These are phyloP conservation scores for Solanum medicagineum DNA, from an alignment of 257 asterid genomes.

Conservation along the genomic window DNA sequence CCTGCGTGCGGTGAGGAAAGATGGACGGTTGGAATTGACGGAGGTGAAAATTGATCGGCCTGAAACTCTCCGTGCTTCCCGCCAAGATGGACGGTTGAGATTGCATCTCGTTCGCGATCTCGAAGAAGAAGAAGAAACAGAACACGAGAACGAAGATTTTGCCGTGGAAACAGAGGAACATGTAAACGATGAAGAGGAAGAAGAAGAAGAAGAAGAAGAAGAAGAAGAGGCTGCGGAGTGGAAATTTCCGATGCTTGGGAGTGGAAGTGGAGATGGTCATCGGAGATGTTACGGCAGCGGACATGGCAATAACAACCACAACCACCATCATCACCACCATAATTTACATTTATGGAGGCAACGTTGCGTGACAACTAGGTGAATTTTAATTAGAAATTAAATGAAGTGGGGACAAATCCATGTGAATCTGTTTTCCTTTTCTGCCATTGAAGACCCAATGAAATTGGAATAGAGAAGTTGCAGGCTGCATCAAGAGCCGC, in stretches of 20 bases:
- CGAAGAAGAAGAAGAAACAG: neutral
- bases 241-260: neutral
- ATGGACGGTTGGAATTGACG: constrained; percentile 20
- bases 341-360: constrained; percentile 12
- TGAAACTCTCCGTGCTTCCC: constrained; percentile 10
- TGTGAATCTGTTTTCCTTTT: neutral
- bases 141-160: neutral
- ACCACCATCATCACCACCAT: neutral
- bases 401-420: neutral
- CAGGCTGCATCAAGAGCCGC: neutral
- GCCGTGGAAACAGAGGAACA: neutral
- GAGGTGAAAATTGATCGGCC: constrained; percentile 11
- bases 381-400: neutral
- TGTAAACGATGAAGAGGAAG: neutral
- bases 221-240: constrained; percentile 4
- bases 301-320: neutral
- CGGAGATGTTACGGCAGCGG: constrained; percentile 5
- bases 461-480: neutral
- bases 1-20: constrained; percentile 18
- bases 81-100: constrained; percentile 28
- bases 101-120: constrained; percentile 6
- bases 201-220: neutral
- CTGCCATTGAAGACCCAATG: neutral
- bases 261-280: constrained; percentile 3
- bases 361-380: constrained; percentile 12